phyloP scores from a whole-genome alignment of 164 flowering plant genomes.

The Magnolia sinica region DNA sequence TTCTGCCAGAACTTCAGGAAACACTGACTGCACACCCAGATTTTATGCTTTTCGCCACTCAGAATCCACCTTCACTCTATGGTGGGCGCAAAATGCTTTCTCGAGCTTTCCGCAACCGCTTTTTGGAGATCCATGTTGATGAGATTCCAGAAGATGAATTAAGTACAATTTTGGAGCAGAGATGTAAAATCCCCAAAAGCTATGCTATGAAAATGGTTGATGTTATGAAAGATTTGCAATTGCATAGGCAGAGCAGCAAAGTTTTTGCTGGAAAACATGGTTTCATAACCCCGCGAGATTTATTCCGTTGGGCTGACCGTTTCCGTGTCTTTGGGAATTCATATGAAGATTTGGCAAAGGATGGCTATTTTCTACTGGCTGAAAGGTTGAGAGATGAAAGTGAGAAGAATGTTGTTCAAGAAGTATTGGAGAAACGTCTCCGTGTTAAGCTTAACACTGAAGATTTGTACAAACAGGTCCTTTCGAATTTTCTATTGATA shows the following conservation, averaged over 20 bases:
- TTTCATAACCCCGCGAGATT: constrained; percentile 89
- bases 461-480: constrained; percentile 59
- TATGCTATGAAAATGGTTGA: constrained; percentile 83
- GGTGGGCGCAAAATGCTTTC: constrained; percentile 98
- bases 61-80: constrained; percentile 90
- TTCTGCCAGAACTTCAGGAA: constrained; percentile 80
- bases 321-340: constrained; percentile 48
- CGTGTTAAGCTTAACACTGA: constrained; percentile 45
- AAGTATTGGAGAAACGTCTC: constrained; percentile 61
- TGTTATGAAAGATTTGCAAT: constrained; percentile 92
- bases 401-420: constrained; percentile 70
- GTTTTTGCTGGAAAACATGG: constrained; percentile 98
- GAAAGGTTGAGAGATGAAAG: constrained; percentile 75
- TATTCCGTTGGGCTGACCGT: constrained; percentile 96
- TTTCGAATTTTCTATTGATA: constrained; percentile 8
- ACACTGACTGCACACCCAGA: constrained; percentile 74
- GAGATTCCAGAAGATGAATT: constrained; percentile 89
- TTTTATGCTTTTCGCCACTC: constrained; percentile 99
- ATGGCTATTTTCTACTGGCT: constrained; percentile 85
- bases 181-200: constrained; percentile 61
- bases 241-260: constrained; percentile 80
- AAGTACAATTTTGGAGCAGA: constrained; percentile 50
- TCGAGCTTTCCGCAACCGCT: constrained; percentile 94
- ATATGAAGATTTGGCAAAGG: constrained; percentile 71
- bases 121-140: constrained; percentile 95